phyloP scores from a whole-genome alignment of 352 stramenopile genomes.

The Phytophthora pluvialis region DNA sequence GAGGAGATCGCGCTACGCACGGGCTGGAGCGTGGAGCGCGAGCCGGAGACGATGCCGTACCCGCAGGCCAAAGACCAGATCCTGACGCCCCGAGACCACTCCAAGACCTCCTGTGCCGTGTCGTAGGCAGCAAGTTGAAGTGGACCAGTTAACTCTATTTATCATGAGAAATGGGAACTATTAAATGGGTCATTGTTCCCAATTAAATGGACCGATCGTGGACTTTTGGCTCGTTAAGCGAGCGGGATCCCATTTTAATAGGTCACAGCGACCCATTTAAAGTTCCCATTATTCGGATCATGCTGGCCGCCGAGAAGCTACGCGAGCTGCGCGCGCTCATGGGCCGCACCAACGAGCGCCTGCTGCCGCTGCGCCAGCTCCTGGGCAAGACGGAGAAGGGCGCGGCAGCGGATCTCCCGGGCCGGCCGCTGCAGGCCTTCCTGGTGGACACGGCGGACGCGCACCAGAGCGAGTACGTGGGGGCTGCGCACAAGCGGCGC shows the following conservation, averaged over 20 bases:
- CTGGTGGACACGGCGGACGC: conserved; percentile 97
- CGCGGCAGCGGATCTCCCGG: conserved; percentile 37
- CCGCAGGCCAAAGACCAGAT: conserved; percentile 84
- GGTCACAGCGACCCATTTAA: conserved; percentile 39
- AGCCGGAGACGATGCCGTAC: conserved; percentile 74
- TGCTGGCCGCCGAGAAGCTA: conserved; percentile 63
- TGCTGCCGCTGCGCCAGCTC: conserved; percentile 66
- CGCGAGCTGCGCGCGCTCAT: conserved; percentile 70
- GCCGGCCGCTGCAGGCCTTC: conserved; percentile 85
- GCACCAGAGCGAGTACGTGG: conserved; percentile 99
- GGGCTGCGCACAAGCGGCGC: conserved; percentile 94
- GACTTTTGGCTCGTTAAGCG: too few species aligned
- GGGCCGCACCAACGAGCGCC: conserved; percentile 62
- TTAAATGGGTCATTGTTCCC: too few species aligned
- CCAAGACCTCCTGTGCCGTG: conserved; percentile 45
- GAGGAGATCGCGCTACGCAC: conserved; percentile 77
- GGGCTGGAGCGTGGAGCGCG: conserved; percentile 62
- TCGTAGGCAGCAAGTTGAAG: conserved; percentile 41
- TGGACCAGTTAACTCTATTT: neutral
- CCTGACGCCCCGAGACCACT: conserved; percentile 64
- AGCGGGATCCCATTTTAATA: too few species aligned
- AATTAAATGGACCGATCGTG: too few species aligned
- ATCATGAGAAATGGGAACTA: too few species aligned
- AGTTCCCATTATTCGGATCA: conserved; percentile 26
- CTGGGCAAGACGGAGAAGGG: conserved; percentile 50